phyloP scores from a whole-genome alignment of 345 rosid genomes.

The Eucalyptus polyanthemos region DNA sequence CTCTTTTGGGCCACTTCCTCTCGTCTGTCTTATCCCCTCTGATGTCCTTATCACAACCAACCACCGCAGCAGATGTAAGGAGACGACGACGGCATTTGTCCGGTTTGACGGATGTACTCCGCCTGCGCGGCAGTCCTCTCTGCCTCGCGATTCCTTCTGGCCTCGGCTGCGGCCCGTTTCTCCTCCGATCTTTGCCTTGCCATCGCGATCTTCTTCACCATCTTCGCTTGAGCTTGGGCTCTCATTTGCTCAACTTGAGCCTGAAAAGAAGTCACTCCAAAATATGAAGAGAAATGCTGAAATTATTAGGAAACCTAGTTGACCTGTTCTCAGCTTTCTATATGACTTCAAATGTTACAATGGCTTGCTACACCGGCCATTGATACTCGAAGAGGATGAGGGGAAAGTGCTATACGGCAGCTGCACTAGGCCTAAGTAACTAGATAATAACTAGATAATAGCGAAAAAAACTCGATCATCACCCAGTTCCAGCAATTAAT shows the following conservation, averaged over 20 bases:
- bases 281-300: not conserved
- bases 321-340: not conserved
- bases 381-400: not conserved
- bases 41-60: slow-evolving; percentile 5
- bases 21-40: not conserved
- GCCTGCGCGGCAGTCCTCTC: slow-evolving; percentile 40
- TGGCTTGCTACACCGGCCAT: not conserved
- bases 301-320: not conserved
- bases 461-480: not conserved
- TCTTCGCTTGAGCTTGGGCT: slow-evolving; percentile 47
- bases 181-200: slow-evolving; percentile 53
- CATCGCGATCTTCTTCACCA: slow-evolving; percentile 51
- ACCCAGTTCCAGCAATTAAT: not conserved
- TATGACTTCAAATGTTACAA: not conserved
- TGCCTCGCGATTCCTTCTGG: slow-evolving; percentile 35
- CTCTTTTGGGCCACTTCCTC: not conserved
- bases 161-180: slow-evolving; percentile 39
- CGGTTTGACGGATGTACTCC: slow-evolving; percentile 48
- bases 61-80: slow-evolving; percentile 47
- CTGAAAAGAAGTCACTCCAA: slow-evolving; percentile 9
- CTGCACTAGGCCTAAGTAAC: not conserved
- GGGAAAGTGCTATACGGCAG: not conserved
- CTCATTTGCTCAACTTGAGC: slow-evolving; percentile 48
- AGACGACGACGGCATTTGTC: slow-evolving; percentile 34
- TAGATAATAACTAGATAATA: not conserved